Base-by-base conservation (phyloP, 1,284 basidiomycete species). In the Wolfiporia cocos region DNA sequence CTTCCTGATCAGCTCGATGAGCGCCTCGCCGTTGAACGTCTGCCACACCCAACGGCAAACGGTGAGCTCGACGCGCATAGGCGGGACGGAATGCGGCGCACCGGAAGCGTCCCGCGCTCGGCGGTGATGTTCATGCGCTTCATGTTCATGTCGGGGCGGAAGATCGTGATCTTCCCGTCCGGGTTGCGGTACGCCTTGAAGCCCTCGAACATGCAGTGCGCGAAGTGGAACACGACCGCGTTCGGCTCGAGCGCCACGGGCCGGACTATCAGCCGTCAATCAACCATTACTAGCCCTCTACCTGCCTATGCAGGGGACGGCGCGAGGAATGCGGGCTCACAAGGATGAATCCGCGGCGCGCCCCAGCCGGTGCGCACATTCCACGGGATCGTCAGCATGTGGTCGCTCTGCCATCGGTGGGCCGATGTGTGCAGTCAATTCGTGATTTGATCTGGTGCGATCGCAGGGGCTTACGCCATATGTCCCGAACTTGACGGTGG, bases 101-200 rank as follows among this genome's bases (percentile, higher is more conserved):
- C 88, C 6, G 90, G 90, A 34, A 93, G 64, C 17, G 88, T 85
- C 45, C 92, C 68, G 29, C 86, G 74, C 39, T 62, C 42, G 12
- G 90, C 90, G 50, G 85, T 90, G 29, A 52, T 74, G 64, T 90
- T 90, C 88, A 93, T 89, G 24, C 90, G 79, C 62, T 80, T 81
- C 94, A 99, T 98, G 71, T 99, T 99, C 86, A 94, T 95, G 62
- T 98, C 92, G 1, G 96, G 95, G 39, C 95, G 74, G 76, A 99
- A 99, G 49, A 99, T 67, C 14, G 90, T 81, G 14, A 96, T 78
- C 37, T 77, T 79, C 19, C 89, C 93, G 36, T 83, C 70, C 39
- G 78, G 67, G 51, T 88, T 82, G 43, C 85, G 76, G 69, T 98
- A 99, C 1, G 94, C 95, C 62, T 99, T 99, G 78, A 97, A 80